Evolutionary conservation across 306 rosid species (phyloP).

Genomic region (Macrotyloma uniflorum): DNA sequence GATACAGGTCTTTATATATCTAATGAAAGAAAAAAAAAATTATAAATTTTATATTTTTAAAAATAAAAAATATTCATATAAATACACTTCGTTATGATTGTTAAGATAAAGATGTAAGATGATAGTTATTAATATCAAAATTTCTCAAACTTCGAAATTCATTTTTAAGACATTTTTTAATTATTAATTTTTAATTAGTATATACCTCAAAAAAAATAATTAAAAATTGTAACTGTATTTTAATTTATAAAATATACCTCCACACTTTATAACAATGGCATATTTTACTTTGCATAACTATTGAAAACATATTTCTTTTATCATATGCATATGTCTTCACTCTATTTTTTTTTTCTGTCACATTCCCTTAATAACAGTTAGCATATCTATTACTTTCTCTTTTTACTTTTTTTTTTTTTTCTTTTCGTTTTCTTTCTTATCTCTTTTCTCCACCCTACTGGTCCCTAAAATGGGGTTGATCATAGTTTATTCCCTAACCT

Average conservation of each 20-base stretch:
- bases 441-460: not conserved
- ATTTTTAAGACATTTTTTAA: not conserved
- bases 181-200: not conserved
- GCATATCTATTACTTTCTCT: not conserved
- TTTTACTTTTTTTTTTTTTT: not conserved
- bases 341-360: not conserved
- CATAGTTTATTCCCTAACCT: constrained; percentile 28
- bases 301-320: not conserved
- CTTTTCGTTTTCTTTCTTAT: not conserved
- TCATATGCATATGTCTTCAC: not conserved
- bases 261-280: not conserved
- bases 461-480: not conserved
- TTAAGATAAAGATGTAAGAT: not conserved
- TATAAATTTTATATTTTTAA: no score
- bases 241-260: not conserved
- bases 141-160: not conserved
- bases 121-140: not conserved
- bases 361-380: not conserved
- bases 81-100: no score
- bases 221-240: not conserved
- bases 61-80: no score
- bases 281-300: not conserved
- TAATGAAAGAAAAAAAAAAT: no score
- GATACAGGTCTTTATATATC: no score
- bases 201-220: not conserved